phyloP scores from a whole-genome alignment of 2,329 filamentous ascomycete genomes.

The Ambrosiella xylebori region DNA sequence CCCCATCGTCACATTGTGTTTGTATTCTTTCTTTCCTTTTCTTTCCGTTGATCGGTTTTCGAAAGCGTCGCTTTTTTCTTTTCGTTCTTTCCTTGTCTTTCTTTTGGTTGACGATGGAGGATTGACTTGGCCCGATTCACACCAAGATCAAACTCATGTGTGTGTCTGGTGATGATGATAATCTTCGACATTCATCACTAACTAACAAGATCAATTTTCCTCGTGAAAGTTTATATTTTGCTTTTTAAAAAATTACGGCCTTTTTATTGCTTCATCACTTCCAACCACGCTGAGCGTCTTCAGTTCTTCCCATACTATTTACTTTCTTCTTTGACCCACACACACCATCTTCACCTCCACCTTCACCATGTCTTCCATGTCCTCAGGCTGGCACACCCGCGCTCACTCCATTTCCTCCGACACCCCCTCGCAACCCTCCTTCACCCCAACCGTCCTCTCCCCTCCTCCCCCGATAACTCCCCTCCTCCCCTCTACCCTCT shows the following conservation, averaged over 20 bases:
- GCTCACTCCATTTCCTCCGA: not conserved
- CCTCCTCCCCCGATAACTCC: not conserved
- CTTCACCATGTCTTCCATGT: not conserved
- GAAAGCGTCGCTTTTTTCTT: not conserved
- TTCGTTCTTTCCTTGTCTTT: not conserved
- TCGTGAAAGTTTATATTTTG: too few relatives aligned
- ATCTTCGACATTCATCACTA: too few relatives aligned
- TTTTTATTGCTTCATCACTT: too few relatives aligned
- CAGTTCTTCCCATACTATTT: not conserved
- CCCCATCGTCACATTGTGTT: not conserved
- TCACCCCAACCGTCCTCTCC: not conserved
- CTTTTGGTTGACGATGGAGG: not conserved
- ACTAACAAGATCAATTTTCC: too few relatives aligned
- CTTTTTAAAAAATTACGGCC: too few relatives aligned
- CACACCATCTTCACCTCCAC: not conserved
- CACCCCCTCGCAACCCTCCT: not conserved
- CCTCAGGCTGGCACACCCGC: not conserved
- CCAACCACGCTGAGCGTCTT: too few relatives aligned
- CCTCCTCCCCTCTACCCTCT: not conserved
- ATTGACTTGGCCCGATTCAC: too few relatives aligned
- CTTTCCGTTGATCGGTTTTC: not conserved
- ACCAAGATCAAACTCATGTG: too few relatives aligned
- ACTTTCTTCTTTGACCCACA: not conserved
- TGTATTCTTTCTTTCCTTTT: not conserved
- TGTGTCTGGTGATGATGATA: too few relatives aligned